Evolutionary conservation across 75 land plant genomes (phyloP).

Genomic region (Pseudotsuga menziesii): DNA sequence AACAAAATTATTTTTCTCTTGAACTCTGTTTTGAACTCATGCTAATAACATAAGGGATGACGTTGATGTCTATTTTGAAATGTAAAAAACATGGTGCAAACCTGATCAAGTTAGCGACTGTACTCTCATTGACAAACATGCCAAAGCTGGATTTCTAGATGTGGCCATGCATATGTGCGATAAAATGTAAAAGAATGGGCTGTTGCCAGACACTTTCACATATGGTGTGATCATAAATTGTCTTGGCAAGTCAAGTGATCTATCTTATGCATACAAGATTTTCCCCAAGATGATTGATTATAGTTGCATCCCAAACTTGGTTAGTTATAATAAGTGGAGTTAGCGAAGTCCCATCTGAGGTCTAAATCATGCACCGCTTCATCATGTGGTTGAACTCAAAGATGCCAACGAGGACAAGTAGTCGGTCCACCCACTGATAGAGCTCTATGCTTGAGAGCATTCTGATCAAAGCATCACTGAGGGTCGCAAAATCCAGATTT

Average conservation of each 20-base stretch:
- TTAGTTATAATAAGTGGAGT: constrained; percentile 75
- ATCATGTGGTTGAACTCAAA: too few relatives aligned
- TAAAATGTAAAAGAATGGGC: constrained; percentile 82
- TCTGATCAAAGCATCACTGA: too few relatives aligned
- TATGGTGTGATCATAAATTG: constrained; percentile 98
- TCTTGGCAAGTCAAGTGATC: constrained; percentile 91
- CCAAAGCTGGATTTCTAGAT: constrained; percentile 95
- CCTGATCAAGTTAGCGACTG: constrained; percentile 96
- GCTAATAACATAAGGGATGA: constrained; percentile 81
- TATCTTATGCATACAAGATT: constrained; percentile 73
- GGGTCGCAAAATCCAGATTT: too few relatives aligned
- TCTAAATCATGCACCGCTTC: too few relatives aligned
- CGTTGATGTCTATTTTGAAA: constrained; percentile 55
- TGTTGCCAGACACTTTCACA: constrained; percentile 88
- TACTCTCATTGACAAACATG: constrained; percentile 96
- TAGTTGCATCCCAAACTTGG: constrained; percentile 86
- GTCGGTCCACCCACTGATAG: too few relatives aligned
- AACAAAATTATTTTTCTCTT: too few relatives aligned
- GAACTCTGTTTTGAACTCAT: too few relatives aligned
- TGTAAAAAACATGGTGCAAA: constrained; percentile 65
- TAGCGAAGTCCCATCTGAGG: too few relatives aligned
- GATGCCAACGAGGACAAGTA: too few relatives aligned
- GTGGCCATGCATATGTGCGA: constrained; percentile 83
- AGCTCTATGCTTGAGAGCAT: too few relatives aligned
- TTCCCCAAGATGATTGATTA: constrained; percentile 83